phyloP scores from a whole-genome alignment of 306 rosid genomes.

The Lathyrus sativus region DNA sequence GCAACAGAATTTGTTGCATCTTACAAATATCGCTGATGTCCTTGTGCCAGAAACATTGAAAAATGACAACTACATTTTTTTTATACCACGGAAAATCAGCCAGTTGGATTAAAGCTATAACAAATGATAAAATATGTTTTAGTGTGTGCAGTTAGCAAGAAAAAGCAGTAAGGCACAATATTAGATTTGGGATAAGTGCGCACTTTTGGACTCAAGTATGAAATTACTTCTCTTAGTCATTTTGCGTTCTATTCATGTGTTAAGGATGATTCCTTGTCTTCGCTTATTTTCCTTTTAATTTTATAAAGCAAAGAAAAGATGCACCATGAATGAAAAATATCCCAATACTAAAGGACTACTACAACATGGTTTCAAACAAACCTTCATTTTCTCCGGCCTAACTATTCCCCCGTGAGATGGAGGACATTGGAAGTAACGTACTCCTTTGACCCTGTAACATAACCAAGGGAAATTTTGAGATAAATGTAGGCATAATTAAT shows the following conservation, averaged over 20 bases:
- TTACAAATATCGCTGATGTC: neutral
- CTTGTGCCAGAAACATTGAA: neutral
- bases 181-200: no score
- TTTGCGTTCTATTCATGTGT: neutral
- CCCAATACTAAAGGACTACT: slow-evolving; percentile 6
- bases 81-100: neutral
- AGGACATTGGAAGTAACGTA: slow-evolving; percentile 76
- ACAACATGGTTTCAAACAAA: slow-evolving; percentile 37
- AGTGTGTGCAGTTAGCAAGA: neutral
- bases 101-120: neutral
- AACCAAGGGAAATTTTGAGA: slow-evolving; percentile 28
- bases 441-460: slow-evolving; percentile 75
- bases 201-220: no score
- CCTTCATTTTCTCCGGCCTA: slow-evolving; percentile 95
- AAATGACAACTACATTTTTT: neutral
- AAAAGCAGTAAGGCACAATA: neutral
- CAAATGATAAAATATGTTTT: neutral
- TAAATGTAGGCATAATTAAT: neutral
- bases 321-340: neutral
- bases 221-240: neutral
- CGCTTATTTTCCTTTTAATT: slow-evolving; percentile 18
- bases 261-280: neutral
- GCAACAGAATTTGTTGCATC: slow-evolving; percentile 3
- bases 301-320: neutral
- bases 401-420: slow-evolving; percentile 82